Base-by-base conservation (phyloP, 225 moss, liverwort and hornwort genomes). In the Thuidium tamariscinum region DNA sequence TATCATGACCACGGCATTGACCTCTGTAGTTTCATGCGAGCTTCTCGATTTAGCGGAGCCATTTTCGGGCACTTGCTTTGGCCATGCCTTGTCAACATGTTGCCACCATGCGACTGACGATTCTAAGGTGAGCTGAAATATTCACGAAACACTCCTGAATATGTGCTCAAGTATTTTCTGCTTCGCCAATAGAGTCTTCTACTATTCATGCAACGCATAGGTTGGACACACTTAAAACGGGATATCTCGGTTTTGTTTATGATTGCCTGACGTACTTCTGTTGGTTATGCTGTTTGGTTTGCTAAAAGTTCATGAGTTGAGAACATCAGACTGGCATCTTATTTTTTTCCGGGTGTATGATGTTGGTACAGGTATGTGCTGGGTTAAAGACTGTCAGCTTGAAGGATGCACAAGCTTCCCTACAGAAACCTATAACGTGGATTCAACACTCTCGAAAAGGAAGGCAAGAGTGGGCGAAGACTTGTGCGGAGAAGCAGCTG, bases 1-100 rank as follows among this genome's bases (percentile, higher is more conserved):
- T 66, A 89, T 81, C 72, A 69, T 83, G 76, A 88, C 88, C 71
- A 55, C 92, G 59, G 91, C 91, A 84, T 79, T 92, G 82, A 54
- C 85, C 23, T 89, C 89, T 83, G 90, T 93, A 44, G 91, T 90
- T 60, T 91, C 93, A 16, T 93, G 93, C 68, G 91, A 93, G 60
- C 48, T 88, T 60, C 87, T 93, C 46, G 88, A 93, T 10, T 70
- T 90, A 80, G 36, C 85, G 76, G 91, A 88, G 71, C 88, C 91
- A 34, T 91, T 88, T 89, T 87, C 88, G 77, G 93, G 90, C 83
- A 87, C 91, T 75, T 93, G 93, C 83, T 93, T 93, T 86, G 93
- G 91, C 69, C 71, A 88, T 72, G 93, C 90, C 79, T 88, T 93
- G 77, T 85, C 88, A 81, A 88, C 77, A 73, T 90, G 91, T 81